Conservation (phyloP, 805 yeast genomes). For the Candida easanensis region DNA sequence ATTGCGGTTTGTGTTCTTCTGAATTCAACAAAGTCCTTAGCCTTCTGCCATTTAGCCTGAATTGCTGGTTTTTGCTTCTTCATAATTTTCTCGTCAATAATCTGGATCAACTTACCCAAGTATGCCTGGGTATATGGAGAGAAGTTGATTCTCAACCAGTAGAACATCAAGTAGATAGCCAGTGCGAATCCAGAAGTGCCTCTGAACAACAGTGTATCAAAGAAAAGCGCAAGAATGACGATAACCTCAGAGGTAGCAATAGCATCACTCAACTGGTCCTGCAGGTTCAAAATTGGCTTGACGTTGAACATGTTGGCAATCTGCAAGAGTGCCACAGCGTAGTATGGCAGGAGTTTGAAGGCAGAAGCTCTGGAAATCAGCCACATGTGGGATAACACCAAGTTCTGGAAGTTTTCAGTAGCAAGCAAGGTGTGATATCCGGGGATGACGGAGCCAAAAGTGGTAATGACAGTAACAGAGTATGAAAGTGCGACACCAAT, state of each 20-base stretch:
- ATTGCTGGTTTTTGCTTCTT: conserved; percentile 27
- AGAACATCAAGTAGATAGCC: conserved; percentile 52
- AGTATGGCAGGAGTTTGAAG: conserved; percentile 62
- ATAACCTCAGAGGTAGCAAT: conserved; percentile 62
- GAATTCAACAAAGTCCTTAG: conserved; percentile 39
- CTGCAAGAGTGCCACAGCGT: conserved; percentile 57
- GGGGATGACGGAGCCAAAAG: conserved; percentile 60
- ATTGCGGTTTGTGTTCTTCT: conserved; percentile 37
- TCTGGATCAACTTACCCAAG: conserved; percentile 28
- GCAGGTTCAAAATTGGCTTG: conserved; percentile 36
- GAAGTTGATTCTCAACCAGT: conserved; percentile 69
- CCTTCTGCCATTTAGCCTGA: conserved; percentile 35
- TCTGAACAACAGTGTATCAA: conserved; percentile 60
- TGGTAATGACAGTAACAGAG: conserved; percentile 51
- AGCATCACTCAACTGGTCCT: conserved; percentile 38
- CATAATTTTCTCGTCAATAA: conserved; percentile 33
- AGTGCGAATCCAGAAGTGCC: conserved; percentile 71
- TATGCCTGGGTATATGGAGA: conserved; percentile 39
- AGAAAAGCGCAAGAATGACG: conserved; percentile 47
- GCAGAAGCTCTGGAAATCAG: conserved; percentile 59
- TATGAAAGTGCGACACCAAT: conserved; percentile 55
- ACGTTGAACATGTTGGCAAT: conserved; percentile 41
- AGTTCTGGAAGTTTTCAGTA: conserved; percentile 73
- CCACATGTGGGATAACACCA: conserved; percentile 57
- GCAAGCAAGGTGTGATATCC: conserved; percentile 62